These are phyloP conservation scores for Protomyces inundatus DNA, from an alignment of 1,139 yeast genomes.

Conservation along the genomic window DNA sequence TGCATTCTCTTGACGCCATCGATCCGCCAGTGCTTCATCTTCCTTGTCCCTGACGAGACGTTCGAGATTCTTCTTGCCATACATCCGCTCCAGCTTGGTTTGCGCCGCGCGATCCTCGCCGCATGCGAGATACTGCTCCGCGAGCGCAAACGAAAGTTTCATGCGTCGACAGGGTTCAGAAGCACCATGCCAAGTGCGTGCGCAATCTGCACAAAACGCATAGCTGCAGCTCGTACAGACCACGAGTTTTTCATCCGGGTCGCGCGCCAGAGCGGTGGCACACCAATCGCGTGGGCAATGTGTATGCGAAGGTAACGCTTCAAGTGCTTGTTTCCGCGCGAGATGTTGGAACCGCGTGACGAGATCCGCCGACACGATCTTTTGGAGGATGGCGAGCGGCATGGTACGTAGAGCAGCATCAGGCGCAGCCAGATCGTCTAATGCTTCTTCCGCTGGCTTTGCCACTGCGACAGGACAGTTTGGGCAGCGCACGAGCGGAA, in stretches of 20 bases:
- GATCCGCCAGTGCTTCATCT: constrained; percentile 21
- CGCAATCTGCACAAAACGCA: constrained; percentile 26
- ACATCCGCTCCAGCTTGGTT: constrained; percentile 13
- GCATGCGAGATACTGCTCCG: constrained; percentile 2
- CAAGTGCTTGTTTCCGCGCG: constrained; percentile 19
- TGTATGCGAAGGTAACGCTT: constrained; percentile 14
- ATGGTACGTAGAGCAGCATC: background rate
- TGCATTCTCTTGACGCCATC: constrained; percentile 23
- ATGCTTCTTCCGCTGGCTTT: background rate
- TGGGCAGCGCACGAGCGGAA: constrained; percentile 15
- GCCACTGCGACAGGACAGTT: background rate
- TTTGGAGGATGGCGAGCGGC: background rate
- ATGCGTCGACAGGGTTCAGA: constrained; percentile 19
- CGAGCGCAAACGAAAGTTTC: constrained; percentile 3
- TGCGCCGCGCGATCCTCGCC: constrained; percentile 5
- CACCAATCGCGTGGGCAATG: constrained; percentile 26
- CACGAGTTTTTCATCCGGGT: constrained; percentile 26
- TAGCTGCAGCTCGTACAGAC: constrained; percentile 17
- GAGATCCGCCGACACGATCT: constrained; percentile 5
- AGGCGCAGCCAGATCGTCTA: background rate
- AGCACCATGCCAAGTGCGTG: constrained; percentile 22
- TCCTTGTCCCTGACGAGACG: constrained; percentile 9
- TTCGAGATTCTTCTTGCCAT: constrained; percentile 20
- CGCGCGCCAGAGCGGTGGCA: constrained; percentile 14
- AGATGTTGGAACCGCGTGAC: constrained; percentile 8